Evolutionary conservation across 2,329 filamentous ascomycete species (phyloP).

Genomic region (Colletotrichum melonis): DNA sequence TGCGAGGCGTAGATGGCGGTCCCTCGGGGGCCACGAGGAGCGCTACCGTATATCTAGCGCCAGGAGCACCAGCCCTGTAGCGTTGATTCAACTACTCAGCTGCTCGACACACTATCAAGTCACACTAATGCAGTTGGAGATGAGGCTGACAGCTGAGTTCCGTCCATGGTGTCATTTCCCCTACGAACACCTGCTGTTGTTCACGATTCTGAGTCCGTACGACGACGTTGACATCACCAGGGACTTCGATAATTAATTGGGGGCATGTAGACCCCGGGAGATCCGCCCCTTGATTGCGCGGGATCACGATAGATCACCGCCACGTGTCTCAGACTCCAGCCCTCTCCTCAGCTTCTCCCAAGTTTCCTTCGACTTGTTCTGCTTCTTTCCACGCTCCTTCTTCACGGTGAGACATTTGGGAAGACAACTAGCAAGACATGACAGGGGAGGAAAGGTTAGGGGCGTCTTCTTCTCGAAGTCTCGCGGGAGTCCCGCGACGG

Average conservation of each 20-base stretch:
- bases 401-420: background rate
- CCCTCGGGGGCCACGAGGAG: background rate
- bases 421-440: background rate
- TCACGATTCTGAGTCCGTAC: background rate
- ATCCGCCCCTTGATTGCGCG: background rate
- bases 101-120: background rate
- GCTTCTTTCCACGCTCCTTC: background rate
- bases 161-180: background rate
- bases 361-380: background rate
- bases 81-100: constrained; percentile 8
- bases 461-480: background rate
- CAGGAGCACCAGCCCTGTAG: constrained; percentile 8
- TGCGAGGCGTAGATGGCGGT: too few relatives aligned
- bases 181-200: background rate
- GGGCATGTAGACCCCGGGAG: background rate
- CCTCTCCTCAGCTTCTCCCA: background rate
- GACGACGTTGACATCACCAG: background rate
- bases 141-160: background rate
- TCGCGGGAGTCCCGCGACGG: background rate
- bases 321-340: background rate
- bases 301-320: background rate
- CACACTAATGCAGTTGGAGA: background rate
- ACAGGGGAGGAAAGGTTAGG: background rate
- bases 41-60: background rate
- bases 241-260: background rate